A percentile compares a stretch with the other conserved stretches of the same genome.
phyloP scores from a whole-genome alignment of 2,329 filamentous ascomycete genomes.

The Aspergillus fructus region DNA sequence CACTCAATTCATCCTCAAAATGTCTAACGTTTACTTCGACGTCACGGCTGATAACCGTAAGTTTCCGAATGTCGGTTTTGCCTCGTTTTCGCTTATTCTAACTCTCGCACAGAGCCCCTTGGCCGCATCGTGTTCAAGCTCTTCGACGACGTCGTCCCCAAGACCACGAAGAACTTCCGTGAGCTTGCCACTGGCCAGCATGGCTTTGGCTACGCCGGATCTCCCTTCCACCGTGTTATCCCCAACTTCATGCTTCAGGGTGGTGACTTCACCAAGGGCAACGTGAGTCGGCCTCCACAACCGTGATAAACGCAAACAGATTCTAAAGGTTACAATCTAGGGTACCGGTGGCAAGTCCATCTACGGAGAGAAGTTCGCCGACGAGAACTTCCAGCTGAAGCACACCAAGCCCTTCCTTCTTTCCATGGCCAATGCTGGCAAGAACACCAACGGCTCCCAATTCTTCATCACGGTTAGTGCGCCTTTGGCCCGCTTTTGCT shows the following conservation, averaged over 20 bases:
- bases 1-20: neutral
- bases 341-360: constrained; percentile 91
- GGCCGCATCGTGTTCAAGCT: constrained; percentile 88
- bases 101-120: neutral
- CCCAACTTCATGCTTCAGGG: constrained; percentile 94
- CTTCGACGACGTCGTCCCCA: constrained; percentile 81
- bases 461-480: constrained; percentile 63
- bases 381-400: constrained; percentile 82
- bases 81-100: neutral
- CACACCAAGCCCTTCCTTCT: constrained; percentile 75
- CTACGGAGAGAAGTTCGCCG: constrained; percentile 90
- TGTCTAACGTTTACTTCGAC: constrained; percentile 8
- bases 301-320: neutral
- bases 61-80: neutral
- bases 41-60: neutral
- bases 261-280: constrained; percentile 89
- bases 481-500: neutral
- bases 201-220: constrained; percentile 80
- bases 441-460: constrained; percentile 82
- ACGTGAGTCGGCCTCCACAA: constrained; percentile 60
- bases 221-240: constrained; percentile 90
- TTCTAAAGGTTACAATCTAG: constrained; percentile 44
- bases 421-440: constrained; percentile 93
- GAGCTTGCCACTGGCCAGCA: constrained; percentile 78
- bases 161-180: constrained; percentile 82